Evolutionary conservation across 2,329 filamentous ascomycete genomes (phyloP).

Genomic region (Colletotrichum lupini): DNA sequence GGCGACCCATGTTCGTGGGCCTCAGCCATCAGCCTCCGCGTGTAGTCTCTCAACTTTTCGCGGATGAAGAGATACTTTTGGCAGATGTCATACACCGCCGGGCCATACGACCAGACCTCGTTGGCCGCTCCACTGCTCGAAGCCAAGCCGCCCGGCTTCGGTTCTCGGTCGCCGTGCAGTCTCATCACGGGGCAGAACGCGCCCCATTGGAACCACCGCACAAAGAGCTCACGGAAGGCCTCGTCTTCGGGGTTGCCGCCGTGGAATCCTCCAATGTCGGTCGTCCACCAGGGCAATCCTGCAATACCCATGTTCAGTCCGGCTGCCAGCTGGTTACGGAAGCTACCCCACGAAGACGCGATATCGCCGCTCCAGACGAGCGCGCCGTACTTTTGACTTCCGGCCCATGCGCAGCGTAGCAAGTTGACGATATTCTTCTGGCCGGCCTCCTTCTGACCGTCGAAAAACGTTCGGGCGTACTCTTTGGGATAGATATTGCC

Average conservation of each 20-base stretch:
- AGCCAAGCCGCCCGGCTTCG: slow-evolving; percentile 48
- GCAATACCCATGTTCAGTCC: slow-evolving; percentile 74
- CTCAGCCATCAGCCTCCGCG: slow-evolving; percentile 65
- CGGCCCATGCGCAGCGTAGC: slow-evolving; percentile 60
- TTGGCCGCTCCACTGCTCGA: slow-evolving; percentile 64
- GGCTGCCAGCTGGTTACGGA: slow-evolving; percentile 70
- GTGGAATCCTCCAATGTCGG: slow-evolving; percentile 77
- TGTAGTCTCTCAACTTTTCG: slow-evolving; percentile 69
- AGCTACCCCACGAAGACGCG: slow-evolving; percentile 69
- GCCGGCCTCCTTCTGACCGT: slow-evolving; percentile 64
- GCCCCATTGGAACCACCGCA: slow-evolving; percentile 78
- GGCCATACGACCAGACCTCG: slow-evolving; percentile 75
- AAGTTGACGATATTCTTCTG: slow-evolving; percentile 69
- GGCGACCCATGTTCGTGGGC: slow-evolving; percentile 70
- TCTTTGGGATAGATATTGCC: slow-evolving; percentile 71
- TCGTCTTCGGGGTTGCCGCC: slow-evolving; percentile 68
- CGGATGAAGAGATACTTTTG: slow-evolving; percentile 68
- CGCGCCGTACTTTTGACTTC: slow-evolving; percentile 71
- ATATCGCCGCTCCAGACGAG: slow-evolving; percentile 77
- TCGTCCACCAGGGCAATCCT: slow-evolving; percentile 76
- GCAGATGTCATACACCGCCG: slow-evolving; percentile 69
- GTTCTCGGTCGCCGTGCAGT: slow-evolving; percentile 74
- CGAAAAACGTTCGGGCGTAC: slow-evolving; percentile 70
- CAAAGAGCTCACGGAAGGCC: slow-evolving; percentile 71
- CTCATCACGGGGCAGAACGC: slow-evolving; percentile 76